Evolutionary conservation across 306 rosid species (phyloP).

Genomic region (Quercus engelmannii): DNA sequence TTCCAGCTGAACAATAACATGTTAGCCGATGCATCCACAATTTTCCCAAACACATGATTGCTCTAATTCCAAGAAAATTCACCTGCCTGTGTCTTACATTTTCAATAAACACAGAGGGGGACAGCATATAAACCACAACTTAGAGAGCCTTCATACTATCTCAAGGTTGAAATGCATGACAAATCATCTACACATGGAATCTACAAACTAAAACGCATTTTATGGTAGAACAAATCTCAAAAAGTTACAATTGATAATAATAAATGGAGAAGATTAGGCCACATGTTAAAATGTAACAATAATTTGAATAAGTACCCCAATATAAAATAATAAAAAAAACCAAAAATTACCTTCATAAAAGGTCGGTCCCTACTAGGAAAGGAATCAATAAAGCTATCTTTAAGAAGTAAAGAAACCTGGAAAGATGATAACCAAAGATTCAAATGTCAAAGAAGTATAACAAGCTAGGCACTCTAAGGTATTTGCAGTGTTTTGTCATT

Average conservation of each 20-base stretch:
- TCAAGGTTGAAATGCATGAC: too few species aligned
- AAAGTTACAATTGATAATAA: background rate
- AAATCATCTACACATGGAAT: background rate
- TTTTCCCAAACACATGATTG: too few species aligned
- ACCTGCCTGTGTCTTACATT: background rate
- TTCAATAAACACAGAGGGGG: background rate
- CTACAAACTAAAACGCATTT: background rate
- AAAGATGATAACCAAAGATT: slow-evolving; percentile 18
- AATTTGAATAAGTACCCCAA: too few species aligned
- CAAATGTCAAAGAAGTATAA: slow-evolving; percentile 18
- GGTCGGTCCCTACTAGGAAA: slow-evolving; percentile 76
- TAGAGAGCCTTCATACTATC: background rate
- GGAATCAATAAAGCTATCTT: slow-evolving; percentile 89
- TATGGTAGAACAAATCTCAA: background rate
- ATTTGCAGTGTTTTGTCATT: slow-evolving; percentile 2
- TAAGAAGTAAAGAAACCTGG: slow-evolving; percentile 97
- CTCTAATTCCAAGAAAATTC: background rate
- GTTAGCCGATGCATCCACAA: too few species aligned
- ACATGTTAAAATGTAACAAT: too few species aligned
- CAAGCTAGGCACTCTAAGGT: background rate
- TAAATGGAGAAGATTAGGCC: too few species aligned
- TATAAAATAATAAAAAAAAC: background rate
- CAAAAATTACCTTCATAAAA: slow-evolving; percentile 71
- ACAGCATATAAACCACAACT: background rate
- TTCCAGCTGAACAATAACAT: too few species aligned